Evolutionary conservation across 139 green algal genomes (phyloP).

Genomic region (Edaphochlamys debaryana): DNA sequence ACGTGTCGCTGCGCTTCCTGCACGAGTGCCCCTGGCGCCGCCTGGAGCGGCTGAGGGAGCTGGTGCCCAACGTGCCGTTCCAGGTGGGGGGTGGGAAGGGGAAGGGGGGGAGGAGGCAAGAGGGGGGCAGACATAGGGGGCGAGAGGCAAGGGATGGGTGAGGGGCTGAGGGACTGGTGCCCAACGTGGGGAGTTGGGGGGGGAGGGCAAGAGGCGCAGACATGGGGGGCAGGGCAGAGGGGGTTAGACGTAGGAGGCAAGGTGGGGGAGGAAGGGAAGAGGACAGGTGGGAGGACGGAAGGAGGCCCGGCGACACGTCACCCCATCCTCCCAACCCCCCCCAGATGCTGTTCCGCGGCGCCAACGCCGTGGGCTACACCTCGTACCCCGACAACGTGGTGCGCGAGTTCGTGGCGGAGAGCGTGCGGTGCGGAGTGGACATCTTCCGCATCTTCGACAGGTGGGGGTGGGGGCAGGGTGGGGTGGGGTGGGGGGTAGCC

Average conservation of each 20-base stretch:
- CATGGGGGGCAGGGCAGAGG: no score
- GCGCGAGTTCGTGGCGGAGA: slow-evolving; percentile 51
- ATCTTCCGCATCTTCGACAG: slow-evolving; percentile 93
- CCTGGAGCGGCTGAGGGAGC: slow-evolving; percentile 87
- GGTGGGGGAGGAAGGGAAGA: neutral
- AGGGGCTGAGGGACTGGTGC: no score
- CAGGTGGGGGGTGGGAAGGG: slow-evolving; percentile 61
- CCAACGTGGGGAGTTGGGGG: no score
- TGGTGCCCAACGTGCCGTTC: slow-evolving; percentile 94
- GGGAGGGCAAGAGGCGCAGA: no score
- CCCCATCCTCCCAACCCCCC: neutral
- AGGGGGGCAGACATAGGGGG: no score
- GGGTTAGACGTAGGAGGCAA: no score
- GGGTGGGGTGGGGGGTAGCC: no score
- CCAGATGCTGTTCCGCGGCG: no score
- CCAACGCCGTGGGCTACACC: slow-evolving; percentile 94
- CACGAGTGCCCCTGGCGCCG: slow-evolving; percentile 93
- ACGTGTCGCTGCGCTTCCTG: slow-evolving; percentile 91
- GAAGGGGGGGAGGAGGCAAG: no score
- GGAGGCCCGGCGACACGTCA: neutral
- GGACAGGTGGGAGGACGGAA: no score
- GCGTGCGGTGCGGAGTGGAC: slow-evolving; percentile 79
- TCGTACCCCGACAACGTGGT: slow-evolving; percentile 82
- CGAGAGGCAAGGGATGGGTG: no score
- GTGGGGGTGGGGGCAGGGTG: no score